Evolutionary conservation across 1,139 yeast genomes (phyloP), one percentile per base, ranked within the genome.

Genomic region (Kodamaea fungicola): DNA sequence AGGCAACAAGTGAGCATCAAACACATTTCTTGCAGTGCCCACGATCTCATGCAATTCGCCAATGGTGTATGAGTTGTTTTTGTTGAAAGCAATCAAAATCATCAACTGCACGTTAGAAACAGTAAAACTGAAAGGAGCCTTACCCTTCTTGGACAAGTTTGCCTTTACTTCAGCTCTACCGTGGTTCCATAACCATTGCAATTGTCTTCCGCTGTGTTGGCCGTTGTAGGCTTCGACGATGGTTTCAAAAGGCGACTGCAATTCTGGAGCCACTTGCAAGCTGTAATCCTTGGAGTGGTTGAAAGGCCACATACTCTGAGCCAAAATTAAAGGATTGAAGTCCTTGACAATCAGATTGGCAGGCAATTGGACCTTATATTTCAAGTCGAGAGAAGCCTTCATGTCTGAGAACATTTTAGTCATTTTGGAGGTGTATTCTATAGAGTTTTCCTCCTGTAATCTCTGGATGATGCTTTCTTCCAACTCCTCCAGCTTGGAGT

Each of bases 391-490:
- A 0, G 96, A 88, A 3, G 94, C 79, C 51, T 85, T 78, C 74
- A 94, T 88, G 62, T 94, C 98, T 55, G 86, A 87, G 62, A 94
- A 90, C 99, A 94, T 94, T 52, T 90, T 85, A 30, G 96, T 88
- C 64, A 94, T 85, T 59, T 89, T 92, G 41, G 89, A 83, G 2
- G 97, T 90, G 60, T 89, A 94, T 53, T 92, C 98, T 55, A 83
- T 74, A 13, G 96, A 90, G 61, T 94, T 90, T 45, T 86, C 96
- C 43, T 86, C 87, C 59, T 90, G 95, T 47, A 94, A 74, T 53
- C 86, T 78, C 53, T 89, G 88, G 43, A 94, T 87, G 50, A 94
- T 83, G 42, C 79, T 68, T 49, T 88, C 94, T 64, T 94, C 99
- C 44, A 89, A 82, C 50, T 80, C 88, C 40, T 81, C 85, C 22